These are phyloP conservation scores for Fusarium tricinctum DNA, from an alignment of 2,329 filamentous ascomycete genomes.

Conservation along the genomic window DNA sequence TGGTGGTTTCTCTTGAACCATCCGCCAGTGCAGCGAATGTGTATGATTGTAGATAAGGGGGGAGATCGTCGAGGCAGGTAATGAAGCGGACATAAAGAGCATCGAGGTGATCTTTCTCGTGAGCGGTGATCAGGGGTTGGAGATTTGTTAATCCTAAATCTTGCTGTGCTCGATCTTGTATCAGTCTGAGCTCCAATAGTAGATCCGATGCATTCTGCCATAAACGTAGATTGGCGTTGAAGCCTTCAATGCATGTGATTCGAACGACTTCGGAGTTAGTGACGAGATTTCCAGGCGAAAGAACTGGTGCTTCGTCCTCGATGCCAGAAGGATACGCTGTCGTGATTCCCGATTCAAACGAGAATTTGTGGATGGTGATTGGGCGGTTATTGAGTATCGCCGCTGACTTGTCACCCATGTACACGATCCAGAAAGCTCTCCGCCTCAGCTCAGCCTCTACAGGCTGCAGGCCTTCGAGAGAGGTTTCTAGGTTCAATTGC, in stretches of 20 bases:
- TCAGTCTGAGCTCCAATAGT: slow-evolving; percentile 54
- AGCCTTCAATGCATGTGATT: slow-evolving; percentile 55
- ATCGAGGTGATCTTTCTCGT: slow-evolving; percentile 53
- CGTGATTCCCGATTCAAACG: slow-evolving; percentile 58
- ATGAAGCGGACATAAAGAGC: slow-evolving; percentile 57
- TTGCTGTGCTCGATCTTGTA: slow-evolving; percentile 48
- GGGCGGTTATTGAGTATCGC: slow-evolving; percentile 58
- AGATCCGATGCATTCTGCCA: slow-evolving; percentile 59
- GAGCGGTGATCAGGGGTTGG: slow-evolving; percentile 30
- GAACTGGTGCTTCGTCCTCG: slow-evolving; percentile 43
- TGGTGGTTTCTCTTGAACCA: slow-evolving; percentile 42
- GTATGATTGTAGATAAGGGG: slow-evolving; percentile 54
- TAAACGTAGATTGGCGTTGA: slow-evolving; percentile 59
- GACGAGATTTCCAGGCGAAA: slow-evolving; percentile 31
- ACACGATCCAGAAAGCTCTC: slow-evolving; percentile 57
- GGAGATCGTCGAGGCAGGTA: slow-evolving; percentile 58
- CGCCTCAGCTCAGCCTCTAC: slow-evolving; percentile 58
- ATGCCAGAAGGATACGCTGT: slow-evolving; percentile 54
- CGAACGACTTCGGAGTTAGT: slow-evolving; percentile 29
- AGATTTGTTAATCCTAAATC: slow-evolving; percentile 10
- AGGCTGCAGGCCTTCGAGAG: slow-evolving; percentile 52
- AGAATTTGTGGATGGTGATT: slow-evolving; percentile 61
- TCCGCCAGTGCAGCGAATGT: slow-evolving; percentile 37
- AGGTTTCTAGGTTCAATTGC: slow-evolving; percentile 59
- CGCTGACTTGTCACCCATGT: slow-evolving; percentile 58